Percentiles rank a stretch among this genome's conserved stretches.
phyloP scores from a whole-genome alignment of 805 yeast species.

The Wickerhamomyces rabaulensis region DNA sequence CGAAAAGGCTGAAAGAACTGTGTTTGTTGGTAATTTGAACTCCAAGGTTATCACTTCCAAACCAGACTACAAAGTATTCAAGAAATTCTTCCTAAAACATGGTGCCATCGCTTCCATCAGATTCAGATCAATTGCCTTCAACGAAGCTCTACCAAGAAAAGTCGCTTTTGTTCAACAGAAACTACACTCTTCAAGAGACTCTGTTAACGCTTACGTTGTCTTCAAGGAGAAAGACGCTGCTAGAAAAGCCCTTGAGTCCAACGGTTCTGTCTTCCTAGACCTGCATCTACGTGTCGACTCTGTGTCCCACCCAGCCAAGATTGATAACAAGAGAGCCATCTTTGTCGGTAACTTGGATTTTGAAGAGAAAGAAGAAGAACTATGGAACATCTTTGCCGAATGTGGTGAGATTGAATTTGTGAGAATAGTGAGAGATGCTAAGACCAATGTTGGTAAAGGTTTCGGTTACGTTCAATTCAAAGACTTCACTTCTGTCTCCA shows the following conservation, averaged over 20 bases:
- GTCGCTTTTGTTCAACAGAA: conserved; percentile 82
- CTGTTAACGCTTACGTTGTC: conserved; percentile 86
- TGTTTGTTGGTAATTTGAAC: conserved; percentile 85
- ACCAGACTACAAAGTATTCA: conserved; percentile 54
- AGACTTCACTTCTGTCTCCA: conserved; percentile 66
- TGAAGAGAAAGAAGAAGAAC: conserved; percentile 83
- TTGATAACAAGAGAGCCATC: conserved; percentile 76
- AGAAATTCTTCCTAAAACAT: conserved; percentile 44
- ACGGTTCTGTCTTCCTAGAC: conserved; percentile 62
- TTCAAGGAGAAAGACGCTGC: conserved; percentile 49
- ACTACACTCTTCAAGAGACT: conserved; percentile 69
- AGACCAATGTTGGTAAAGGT: conserved; percentile 95
- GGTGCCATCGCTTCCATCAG: conserved; percentile 64
- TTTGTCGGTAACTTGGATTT: conserved; percentile 94
- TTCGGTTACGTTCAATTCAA: conserved; percentile 92
- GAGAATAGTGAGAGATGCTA: conserved; percentile 84
- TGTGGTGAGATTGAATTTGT: conserved; percentile 81
- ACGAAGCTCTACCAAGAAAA: conserved; percentile 84
- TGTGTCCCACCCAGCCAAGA: conserved; percentile 84
- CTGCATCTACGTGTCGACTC: conserved; percentile 89
- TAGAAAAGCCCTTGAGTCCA: conserved; percentile 41
- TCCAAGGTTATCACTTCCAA: conserved; percentile 61
- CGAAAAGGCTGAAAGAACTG: conserved; percentile 76
- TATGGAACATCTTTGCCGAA: conserved; percentile 73
- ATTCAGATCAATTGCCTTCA: conserved; percentile 88